These are phyloP conservation scores for Phascolomyces articulosus DNA, from an alignment of 371 early-diverging fungal species.

Conservation along the genomic window DNA sequence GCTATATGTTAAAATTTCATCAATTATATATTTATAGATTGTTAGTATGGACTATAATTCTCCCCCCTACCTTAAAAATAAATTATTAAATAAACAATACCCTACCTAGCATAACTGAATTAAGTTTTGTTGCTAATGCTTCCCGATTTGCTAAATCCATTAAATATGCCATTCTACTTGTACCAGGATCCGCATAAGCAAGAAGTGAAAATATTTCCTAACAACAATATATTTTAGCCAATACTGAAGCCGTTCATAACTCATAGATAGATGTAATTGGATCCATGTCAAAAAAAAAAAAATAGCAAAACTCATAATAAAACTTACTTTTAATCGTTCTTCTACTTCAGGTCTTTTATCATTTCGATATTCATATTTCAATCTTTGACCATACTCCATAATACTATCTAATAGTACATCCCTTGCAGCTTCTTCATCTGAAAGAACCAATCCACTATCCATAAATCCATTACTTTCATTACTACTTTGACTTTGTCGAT, in stretches of 20 bases:
- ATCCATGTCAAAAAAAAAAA: neutral
- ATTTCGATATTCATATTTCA: constrained; percentile 71
- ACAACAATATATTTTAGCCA: neutral
- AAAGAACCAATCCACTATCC: constrained; percentile 12
- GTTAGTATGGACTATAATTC: too few relatives aligned
- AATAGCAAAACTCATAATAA: neutral
- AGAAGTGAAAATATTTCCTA: constrained; percentile 72
- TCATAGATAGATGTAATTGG: neutral
- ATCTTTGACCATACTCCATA: constrained; percentile 72
- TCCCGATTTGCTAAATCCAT: constrained; percentile 40
- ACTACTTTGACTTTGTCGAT: constrained; percentile 6
- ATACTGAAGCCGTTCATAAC: too few relatives aligned
- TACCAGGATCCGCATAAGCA: constrained; percentile 73
- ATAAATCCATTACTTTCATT: constrained; percentile 1
- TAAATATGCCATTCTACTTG: constrained; percentile 60
- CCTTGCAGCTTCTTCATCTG: constrained; percentile 35
- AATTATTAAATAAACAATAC: neutral
- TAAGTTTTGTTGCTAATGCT: constrained; percentile 27
- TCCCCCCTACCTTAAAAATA: too few relatives aligned
- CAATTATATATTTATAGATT: too few relatives aligned
- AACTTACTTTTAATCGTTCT: constrained; percentile 27
- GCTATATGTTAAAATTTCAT: constrained; percentile 8
- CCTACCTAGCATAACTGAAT: constrained; percentile 25
- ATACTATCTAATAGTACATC: constrained; percentile 36
- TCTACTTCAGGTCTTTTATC: constrained; percentile 34